Evolutionary conservation across 345 rosid species (phyloP), one percentile per base, ranked within the genome.

Genomic region (Eucalyptus cloeziana): DNA sequence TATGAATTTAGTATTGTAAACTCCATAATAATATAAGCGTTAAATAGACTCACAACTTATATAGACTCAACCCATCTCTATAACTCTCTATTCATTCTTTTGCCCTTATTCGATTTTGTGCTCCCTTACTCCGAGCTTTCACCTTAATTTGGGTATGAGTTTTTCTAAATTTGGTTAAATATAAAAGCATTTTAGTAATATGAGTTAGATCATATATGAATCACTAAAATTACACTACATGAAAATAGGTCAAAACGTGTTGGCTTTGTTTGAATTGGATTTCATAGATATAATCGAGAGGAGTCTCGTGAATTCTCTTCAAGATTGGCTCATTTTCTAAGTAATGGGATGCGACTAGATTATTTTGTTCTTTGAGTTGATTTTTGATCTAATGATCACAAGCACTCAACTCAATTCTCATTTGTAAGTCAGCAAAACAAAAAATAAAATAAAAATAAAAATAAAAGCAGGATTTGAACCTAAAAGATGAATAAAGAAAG

Each of bases 121-220:
- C 2, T 56, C 30, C 1, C 6, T 56, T 5, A 24, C 0, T 56
- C 30, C 6, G 0, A 22, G 13, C 3, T 56, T 3, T 56, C 5
- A 56, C 62, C 62, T 24, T 13, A 10, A 22, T 56, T 56, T 56
- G 2, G 1, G 13, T 24, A 22, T 56, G 30, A 5, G 1, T 56
- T 56, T 56, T 56, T 24, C 30, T 56, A 24, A 24, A 2, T 56
- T 22, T 1, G 0, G 1, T 56, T 22, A 22, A 56, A 1, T 56
- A 56, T 24, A 22, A 22, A 56, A 56, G 30, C 0, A 56, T 4
- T 56, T 1, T 56, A 56, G 62, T 24, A 22, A 52, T 19, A 8
- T 52, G 19, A 24, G 2, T 52, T 19, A 10, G 2, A 8, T 52
- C 24, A 0, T 1, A 4, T 52, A 52, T 52, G 4, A 1, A 52